Evolutionary conservation across 257 asterid genomes (phyloP).

Genomic region (Solanum paucissectum): DNA sequence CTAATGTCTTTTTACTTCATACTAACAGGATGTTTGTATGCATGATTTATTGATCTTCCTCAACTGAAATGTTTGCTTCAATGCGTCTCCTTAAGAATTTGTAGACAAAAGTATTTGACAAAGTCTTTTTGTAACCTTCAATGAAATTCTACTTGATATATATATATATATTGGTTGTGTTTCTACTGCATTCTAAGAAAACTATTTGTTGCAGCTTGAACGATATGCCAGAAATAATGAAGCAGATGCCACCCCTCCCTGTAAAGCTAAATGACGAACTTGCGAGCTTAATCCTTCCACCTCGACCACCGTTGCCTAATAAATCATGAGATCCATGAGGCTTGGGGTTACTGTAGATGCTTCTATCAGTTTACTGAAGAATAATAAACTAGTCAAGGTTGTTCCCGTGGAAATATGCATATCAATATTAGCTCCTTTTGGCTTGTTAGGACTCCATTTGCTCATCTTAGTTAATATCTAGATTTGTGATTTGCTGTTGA

Average conservation of each 20-base stretch:
- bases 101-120: not conserved
- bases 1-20: not conserved
- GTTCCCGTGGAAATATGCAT: constrained; percentile 9
- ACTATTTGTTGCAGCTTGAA: constrained; percentile 33
- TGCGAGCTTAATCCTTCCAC: constrained; percentile 55
- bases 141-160: not conserved
- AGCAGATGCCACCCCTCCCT: constrained; percentile 90
- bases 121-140: not conserved
- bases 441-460: not conserved
- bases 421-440: not conserved
- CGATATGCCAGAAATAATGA: constrained; percentile 70
- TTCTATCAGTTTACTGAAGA: constrained; percentile 8
- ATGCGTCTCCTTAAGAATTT: not conserved
- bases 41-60: not conserved
- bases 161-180: not conserved
- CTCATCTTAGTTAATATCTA: not conserved
- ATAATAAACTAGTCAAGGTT: constrained; percentile 15
- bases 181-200: constrained; percentile 6
- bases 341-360: constrained; percentile 1
- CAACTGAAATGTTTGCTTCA: not conserved
- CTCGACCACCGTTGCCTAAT: constrained; percentile 22
- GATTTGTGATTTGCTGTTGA: not conserved
- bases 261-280: constrained; percentile 73
- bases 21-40: not conserved
- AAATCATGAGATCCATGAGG: constrained; percentile 23